Base-by-base conservation (phyloP, 495 filamentous ascomycete species). In the Tuber calosporum region DNA sequence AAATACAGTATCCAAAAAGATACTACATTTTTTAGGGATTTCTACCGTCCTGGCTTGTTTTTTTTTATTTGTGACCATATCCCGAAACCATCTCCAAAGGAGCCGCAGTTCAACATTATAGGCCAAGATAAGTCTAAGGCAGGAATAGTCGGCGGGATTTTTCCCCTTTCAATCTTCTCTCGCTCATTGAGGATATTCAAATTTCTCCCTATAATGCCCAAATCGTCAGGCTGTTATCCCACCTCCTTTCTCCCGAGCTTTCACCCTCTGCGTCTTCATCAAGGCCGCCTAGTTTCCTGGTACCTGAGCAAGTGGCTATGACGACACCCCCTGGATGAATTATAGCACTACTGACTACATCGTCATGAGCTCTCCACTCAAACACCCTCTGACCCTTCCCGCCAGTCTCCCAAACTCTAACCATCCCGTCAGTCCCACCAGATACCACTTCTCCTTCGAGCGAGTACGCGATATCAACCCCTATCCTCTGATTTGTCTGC, bases 401-500 rank as follows among this genome's bases (percentile, higher is more conserved):
- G 85, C 88, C 8, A 88, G 69, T 41, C 43, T 79, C 85, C 93
- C 93, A 99, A 34, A 91, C 86, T 72, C 89, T 87, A 72, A 96
- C 90, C 20, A 83, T 81, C 0, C 95, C 96, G 84, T 92, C 90
- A n/a, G 83, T 88, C 2, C 91, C 92, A 4, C 89, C 89, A 1
- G 83, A 84, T 1, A 84, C 79, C 9, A 82, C 81, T 6, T 82
- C 83, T 13, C 83, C 83, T 0, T 82, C 81, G 74, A 86, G 87
- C 36, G 83, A 73, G 72, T 84, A 67, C 30, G 84, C 82, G 22
- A 94, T 85, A 82, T 96, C 92, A 69, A 93, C 87, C 30, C 88
- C 87, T 73, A 98, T 82, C 43, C 92, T 86, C 84, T 98, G 94
- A 75, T 93, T 93, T 7, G 90, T 92, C 6, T 82, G 68, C 0